A percentile compares a stretch with the other conserved stretches of the same genome.
Conservation (phyloP, 2,329 filamentous ascomycete genomes). For the Trichoderma cornu-damae region DNA sequence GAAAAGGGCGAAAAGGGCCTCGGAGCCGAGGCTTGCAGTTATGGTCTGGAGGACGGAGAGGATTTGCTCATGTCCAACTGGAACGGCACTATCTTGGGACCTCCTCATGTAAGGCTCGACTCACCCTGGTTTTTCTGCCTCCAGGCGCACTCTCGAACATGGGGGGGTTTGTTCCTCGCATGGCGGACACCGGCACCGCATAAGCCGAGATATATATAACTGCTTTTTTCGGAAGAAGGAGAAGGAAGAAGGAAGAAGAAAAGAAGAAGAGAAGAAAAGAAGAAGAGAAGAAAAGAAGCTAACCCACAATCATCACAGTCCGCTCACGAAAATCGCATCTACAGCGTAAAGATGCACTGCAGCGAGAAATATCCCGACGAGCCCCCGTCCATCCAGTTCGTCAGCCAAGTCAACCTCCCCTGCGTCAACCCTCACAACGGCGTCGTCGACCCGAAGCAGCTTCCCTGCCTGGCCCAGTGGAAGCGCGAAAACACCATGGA, state of each 20-base stretch:
- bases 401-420: constrained; percentile 93
- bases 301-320: constrained; percentile 51
- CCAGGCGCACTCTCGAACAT: not conserved
- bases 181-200: not conserved
- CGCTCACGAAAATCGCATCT: constrained; percentile 97
- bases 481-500: constrained; percentile 93
- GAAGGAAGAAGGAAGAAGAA: too few species aligned
- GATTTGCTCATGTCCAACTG: constrained; percentile 97
- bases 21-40: constrained; percentile 94
- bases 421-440: constrained; percentile 80
- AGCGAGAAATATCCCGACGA: constrained; percentile 81
- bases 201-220: too few species aligned
- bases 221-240: too few species aligned
- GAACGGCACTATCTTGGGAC: constrained; percentile 96
- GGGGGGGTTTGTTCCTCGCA: too few species aligned
- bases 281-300: too few species aligned
- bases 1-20: constrained; percentile 98
- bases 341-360: constrained; percentile 96
- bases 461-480: constrained; percentile 85
- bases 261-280: too few species aligned
- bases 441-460: constrained; percentile 74
- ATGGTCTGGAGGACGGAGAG: constrained; percentile 88
- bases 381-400: constrained; percentile 85
- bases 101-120: constrained; percentile 68
- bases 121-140: not conserved